Evolutionary conservation across 2,329 filamentous ascomycete species (phyloP), one percentile per base, ranked within the genome.

Genomic region (Alternaria rosae): DNA sequence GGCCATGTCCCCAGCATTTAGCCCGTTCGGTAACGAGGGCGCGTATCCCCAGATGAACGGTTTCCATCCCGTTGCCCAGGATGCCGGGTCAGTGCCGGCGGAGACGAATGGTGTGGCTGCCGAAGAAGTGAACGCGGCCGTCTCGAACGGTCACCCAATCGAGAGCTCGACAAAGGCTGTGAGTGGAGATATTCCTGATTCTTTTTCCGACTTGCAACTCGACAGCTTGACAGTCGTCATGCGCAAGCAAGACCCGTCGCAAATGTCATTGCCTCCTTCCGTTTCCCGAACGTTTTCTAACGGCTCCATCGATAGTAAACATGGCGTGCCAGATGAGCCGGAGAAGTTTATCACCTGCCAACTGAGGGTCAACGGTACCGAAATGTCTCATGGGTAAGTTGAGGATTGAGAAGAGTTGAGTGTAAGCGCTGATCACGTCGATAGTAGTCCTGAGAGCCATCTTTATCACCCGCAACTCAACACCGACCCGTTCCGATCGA

Each of bases 161-260:
- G 74, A 76, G 64, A 64, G 60, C 55, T 69, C 72, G 59, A 71
- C 69, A 54, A 74, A 74, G 64, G 72, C 71, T 74, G 71, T 76
- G 70, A 64, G 73, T 77, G 69, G 67, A 60, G 70, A 77, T 73
- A 38, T 38, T 38, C 64, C 71, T 59, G 81, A 84, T 74, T 81
- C 79, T 20, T 88, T 87, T 75, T 82, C 82, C 41, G 82, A 87
- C 70, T 81, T 83, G 61, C 83, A 86, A 71, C 80, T 86, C 64
- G 80, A 82, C 67, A 80, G 80, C 58, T 80, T 88, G 65, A 82
- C 81, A 43, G 85, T 87, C 61, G 79, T 88, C 64, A 83, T 87
- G 57, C 83, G 79, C 68, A 81, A 78, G 56, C 78, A 79, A 71
- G 75, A 73, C 55, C 66, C 69, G 56, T 64, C 61, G 59, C 73